Base-by-base conservation (phyloP, 2,329 filamentous ascomycete genomes). In the Penicillium olsonii region DNA sequence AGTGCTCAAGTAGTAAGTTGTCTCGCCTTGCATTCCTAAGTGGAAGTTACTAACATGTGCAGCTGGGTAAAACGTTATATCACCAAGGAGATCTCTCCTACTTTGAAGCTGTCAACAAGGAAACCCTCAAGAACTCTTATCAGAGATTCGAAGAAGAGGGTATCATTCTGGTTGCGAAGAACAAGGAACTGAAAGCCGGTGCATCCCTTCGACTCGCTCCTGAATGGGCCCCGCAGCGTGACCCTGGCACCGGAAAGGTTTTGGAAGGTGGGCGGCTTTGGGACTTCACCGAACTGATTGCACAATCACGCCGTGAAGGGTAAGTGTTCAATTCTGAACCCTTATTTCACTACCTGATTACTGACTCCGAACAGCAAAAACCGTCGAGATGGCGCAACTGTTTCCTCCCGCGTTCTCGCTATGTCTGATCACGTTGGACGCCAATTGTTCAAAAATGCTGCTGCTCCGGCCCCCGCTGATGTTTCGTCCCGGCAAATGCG, bases 21-120 rank as follows among this genome's bases (percentile, higher is more conserved):
- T 12, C 5, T 6, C 19, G 1, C 15, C 3, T 8, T 6, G 7
- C 19, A 4, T n/a, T n/a, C 22, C 29, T 20, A 8, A 26, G 7
- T 29, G 5, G 3, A 15, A 35, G 12, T 39, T 52, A 37, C 52
- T 60, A 57, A 62, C 66, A 39, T 18, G 33, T 48, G 19, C 61
- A 92, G 82, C 83, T 96, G 24, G 94, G 94, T 46, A 97, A 99
- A 73, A 97, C 94, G 0, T 80, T 99, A 1, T 99, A 96, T 66
- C 92, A 99, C 68, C 92, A 99, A 75, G 94, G 94, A 48, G 94
- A 99, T 64, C 82, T 99, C 9, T 92, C 87, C 24, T 99, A 99
- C 73, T 97, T 96, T 60, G 94, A 99, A 73, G 92, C 94, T 2
- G 92, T 99, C 56, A 99, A 99, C 77, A 96, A 96, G 63, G 92